Conservation (phyloP, 345 rosid genomes). For the Aurinia saxatilis region DNA sequence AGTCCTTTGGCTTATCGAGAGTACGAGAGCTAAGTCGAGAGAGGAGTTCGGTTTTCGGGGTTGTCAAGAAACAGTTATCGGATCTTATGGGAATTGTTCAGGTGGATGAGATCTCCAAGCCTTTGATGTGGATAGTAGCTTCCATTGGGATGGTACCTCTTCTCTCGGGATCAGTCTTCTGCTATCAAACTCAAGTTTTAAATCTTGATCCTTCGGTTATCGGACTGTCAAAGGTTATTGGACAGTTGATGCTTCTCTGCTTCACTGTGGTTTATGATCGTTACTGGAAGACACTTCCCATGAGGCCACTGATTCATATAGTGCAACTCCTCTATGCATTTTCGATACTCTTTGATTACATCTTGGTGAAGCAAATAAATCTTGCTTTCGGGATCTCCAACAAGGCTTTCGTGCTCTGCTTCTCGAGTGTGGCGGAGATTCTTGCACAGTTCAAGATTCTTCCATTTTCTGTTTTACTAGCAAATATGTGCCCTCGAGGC, state of each 20-base stretch:
- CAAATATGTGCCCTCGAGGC: slow-evolving; percentile 55
- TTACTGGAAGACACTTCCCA: slow-evolving; percentile 53
- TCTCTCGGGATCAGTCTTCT: slow-evolving; percentile 76
- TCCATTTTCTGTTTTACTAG: slow-evolving; percentile 53
- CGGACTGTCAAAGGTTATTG: slow-evolving; percentile 75
- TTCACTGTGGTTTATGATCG: slow-evolving; percentile 53
- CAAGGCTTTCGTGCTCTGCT: slow-evolving; percentile 48
- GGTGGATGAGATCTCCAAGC: slow-evolving; percentile 47
- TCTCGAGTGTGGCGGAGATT: slow-evolving; percentile 61
- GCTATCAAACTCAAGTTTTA: slow-evolving; percentile 79
- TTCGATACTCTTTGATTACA: slow-evolving; percentile 64
- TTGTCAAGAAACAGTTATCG: slow-evolving; percentile 39
- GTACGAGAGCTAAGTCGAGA: neutral
- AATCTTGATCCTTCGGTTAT: slow-evolving; percentile 58
- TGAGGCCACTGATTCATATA: slow-evolving; percentile 54
- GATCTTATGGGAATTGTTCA: slow-evolving; percentile 46
- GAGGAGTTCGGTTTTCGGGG: slow-evolving; percentile 33
- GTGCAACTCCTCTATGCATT: slow-evolving; percentile 56
- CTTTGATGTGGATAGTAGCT: slow-evolving; percentile 62
- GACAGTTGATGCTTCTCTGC: slow-evolving; percentile 67
- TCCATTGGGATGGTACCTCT: slow-evolving; percentile 63
- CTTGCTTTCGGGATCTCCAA: slow-evolving; percentile 49
- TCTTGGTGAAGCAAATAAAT: slow-evolving; percentile 62
- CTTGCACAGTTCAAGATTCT: slow-evolving; percentile 70
- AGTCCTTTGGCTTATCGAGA: slow-evolving; percentile 46